Percentiles rank a stretch among this genome's conserved stretches.
Evolutionary conservation across 1,284 basidiomycete genomes (phyloP).

Genomic region (Rhodofomes roseus): DNA sequence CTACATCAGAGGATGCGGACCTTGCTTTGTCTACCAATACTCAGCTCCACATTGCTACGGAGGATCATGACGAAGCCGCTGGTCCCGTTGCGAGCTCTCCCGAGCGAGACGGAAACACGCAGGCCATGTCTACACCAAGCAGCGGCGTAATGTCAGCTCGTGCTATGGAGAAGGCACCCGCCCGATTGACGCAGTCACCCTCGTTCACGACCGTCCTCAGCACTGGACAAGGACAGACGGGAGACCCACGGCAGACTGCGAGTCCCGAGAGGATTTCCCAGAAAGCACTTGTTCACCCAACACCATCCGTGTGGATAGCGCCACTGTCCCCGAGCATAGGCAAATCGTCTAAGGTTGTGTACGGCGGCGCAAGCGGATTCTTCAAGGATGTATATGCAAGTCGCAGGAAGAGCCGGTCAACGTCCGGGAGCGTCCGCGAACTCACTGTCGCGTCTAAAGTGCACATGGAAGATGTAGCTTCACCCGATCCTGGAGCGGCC

Average conservation of each 20-base stretch:
- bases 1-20: not conserved
- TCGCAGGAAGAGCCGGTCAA: constrained; percentile 5
- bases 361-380: constrained; percentile 15
- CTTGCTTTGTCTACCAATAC: not conserved
- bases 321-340: not conserved
- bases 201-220: not conserved
- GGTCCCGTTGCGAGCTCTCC: too few species aligned
- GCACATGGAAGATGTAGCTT: not conserved
- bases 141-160: not conserved
- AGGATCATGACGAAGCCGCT: not conserved
- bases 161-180: not conserved
- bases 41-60: not conserved
- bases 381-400: constrained; percentile 14
- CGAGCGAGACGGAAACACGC: too few species aligned
- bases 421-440: not conserved
- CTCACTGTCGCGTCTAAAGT: not conserved
- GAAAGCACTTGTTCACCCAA: not conserved
- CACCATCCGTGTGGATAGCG: not conserved
- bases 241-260: not conserved
- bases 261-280: not conserved
- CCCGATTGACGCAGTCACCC: not conserved
- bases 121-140: too few species aligned
- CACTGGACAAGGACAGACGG: not conserved
- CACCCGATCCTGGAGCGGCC: not conserved
- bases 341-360: constrained; percentile 4